A percentile compares a stretch with the other conserved stretches of the same genome.
Conservation (phyloP, 306 rosid species). For the Inga leiocalycina region DNA sequence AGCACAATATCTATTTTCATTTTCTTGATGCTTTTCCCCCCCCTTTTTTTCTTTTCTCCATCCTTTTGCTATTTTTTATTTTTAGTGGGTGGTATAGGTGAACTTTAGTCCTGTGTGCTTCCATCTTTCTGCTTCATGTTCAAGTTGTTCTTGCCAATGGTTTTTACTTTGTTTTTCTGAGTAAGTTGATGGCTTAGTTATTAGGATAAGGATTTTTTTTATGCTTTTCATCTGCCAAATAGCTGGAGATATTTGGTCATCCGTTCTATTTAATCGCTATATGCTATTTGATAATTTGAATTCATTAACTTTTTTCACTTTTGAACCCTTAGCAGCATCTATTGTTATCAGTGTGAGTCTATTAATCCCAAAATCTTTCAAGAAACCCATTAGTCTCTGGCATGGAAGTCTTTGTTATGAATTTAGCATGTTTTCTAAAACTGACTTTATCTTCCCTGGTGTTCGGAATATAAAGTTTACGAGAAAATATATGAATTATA, state of each 20-base stretch:
- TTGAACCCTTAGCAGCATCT: conserved; percentile 5
- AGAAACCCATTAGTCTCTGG: background rate
- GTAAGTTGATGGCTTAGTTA: conserved; percentile 1
- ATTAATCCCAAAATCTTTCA: background rate
- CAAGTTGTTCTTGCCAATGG: conserved; percentile 18
- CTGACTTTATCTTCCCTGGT: background rate
- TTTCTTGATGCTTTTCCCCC: background rate
- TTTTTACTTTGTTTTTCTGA: conserved; percentile 1
- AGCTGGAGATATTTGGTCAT: background rate
- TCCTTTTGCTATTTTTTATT: conserved; percentile 11
- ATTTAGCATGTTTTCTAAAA: conserved; percentile 1
- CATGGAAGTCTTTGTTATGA: background rate
- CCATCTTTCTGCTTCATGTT: conserved; percentile 30
- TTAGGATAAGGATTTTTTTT: background rate
- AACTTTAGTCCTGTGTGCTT: conserved; percentile 10
- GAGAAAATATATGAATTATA: too few species aligned
- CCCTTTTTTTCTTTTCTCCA: background rate
- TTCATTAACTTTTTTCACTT: conserved; percentile 14
- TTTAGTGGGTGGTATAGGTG: background rate
- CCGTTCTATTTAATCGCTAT: conserved; percentile 12
- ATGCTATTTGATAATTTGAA: background rate
- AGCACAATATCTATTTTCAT: background rate
- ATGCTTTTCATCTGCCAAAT: background rate
- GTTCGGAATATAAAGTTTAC: too few species aligned
- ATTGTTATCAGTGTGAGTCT: conserved; percentile 10